Evolutionary conservation across 805 yeast genomes (phyloP), one percentile per base, ranked within the genome.

Genomic region (Metschnikowia lunata): DNA sequence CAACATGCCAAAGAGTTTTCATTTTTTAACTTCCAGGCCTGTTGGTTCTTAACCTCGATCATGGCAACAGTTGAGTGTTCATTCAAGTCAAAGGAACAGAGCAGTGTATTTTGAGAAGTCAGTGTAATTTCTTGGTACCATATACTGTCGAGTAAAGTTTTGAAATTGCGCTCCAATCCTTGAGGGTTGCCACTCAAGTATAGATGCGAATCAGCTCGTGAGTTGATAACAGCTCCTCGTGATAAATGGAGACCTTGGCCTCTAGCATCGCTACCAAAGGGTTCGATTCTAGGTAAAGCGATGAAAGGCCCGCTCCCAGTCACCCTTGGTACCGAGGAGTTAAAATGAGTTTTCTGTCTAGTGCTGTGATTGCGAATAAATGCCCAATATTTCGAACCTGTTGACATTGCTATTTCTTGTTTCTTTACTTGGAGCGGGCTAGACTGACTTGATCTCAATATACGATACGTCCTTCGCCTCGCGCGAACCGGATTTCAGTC

Each of bases 241-340:
- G 55, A 51, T 28, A 51, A 42, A 18, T 33, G 34, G n/a, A 49
- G 35, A 11, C 32, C 38, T 30, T 40, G 38, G 28, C 43, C 35
- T 14, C 34, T 34, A 12, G 39, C 46, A 3, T 42, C 38, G 27
- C 38, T 39, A 23, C 52, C 47, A 11, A 47, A 12, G 14, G 44
- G 40, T 26, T 38, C 36, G 14, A 49, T 13, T 11, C 40, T 38
- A 4, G 51, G 55, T 13, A 47, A 14, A 10, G 47, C 49, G 27
- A 49, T 31, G 30, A 51, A 51, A 4, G 55, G 55, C 4, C 55
- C 54, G 14, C 29, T 36, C 8, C 53, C 52, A 10, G 55, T 51
- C 6, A 38, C 51, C 30, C 30, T 33, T 14, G 35, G 33, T 8
- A 31, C n/a, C 31, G n/a, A 29, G 5, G 23, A 18, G 5, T 18